Evolutionary conservation across 2,329 filamentous ascomycete genomes (phyloP).

Genomic region (Neospermospora avenae): DNA sequence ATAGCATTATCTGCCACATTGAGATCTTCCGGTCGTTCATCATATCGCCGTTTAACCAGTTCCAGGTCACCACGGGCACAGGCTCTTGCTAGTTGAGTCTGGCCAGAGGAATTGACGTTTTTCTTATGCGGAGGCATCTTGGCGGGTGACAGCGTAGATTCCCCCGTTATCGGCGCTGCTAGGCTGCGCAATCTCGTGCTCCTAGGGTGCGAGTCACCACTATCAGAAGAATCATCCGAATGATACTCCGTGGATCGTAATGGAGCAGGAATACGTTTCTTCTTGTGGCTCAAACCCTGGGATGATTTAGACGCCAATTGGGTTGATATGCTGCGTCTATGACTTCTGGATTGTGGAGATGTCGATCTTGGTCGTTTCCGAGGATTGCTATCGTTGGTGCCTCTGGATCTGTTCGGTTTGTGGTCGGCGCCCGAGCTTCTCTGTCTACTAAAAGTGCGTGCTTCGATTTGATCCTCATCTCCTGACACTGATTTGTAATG

Average conservation of each 20-base stretch:
- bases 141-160: constrained; percentile 62
- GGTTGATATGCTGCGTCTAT: constrained; percentile 63
- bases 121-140: constrained; percentile 75
- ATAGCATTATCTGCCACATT: constrained; percentile 90
- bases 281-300: constrained; percentile 57
- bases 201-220: constrained; percentile 57
- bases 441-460: constrained; percentile 22
- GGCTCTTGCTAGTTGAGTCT: constrained; percentile 85
- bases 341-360: constrained; percentile 56
- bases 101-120: constrained; percentile 86
- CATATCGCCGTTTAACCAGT: constrained; percentile 63
- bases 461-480: constrained; percentile 29
- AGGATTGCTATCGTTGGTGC: constrained; percentile 18
- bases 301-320: constrained; percentile 55
- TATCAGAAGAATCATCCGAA: constrained; percentile 63
- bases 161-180: constrained; percentile 53
- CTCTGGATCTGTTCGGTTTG: constrained; percentile 25
- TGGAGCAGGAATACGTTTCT: constrained; percentile 58
- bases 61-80: constrained; percentile 84
- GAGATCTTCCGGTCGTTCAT: constrained; percentile 80
- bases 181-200: constrained; percentile 56
- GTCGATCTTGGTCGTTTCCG: constrained; percentile 42
- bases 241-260: constrained; percentile 61
- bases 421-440: constrained; percentile 28
- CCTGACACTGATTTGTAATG: constrained; percentile 33